A percentile compares a stretch with the other conserved stretches of the same genome.
Evolutionary conservation across 1,284 basidiomycete species (phyloP).

Genomic region (Leucoagaricus sp.): DNA sequence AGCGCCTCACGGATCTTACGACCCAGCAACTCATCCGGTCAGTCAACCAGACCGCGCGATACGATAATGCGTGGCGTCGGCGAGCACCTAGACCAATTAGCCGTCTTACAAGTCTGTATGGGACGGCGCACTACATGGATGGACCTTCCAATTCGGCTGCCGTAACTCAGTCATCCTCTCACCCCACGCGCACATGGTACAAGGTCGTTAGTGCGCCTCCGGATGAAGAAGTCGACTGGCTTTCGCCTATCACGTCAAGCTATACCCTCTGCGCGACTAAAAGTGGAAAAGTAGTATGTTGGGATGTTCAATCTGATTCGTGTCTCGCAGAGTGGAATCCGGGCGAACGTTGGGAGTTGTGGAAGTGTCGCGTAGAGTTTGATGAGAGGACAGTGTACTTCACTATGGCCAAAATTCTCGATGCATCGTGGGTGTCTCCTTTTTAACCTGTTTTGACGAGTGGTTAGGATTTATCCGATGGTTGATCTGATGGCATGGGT

Average conservation of each 20-base stretch:
- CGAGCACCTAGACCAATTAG: constrained; percentile 55
- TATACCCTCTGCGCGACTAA: constrained; percentile 75
- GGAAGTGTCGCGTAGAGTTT: constrained; percentile 77
- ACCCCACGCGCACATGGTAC: constrained; percentile 46
- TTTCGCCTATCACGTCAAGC: constrained; percentile 71
- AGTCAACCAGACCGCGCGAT: constrained; percentile 59
- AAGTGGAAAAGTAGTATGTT: constrained; percentile 73
- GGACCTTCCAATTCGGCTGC: constrained; percentile 18
- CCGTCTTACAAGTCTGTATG: constrained; percentile 19
- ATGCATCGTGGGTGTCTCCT: constrained; percentile 46
- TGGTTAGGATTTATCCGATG: background rate
- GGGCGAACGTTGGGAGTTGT: constrained; percentile 65
- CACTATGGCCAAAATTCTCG: constrained; percentile 67
- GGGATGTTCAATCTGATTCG: constrained; percentile 63
- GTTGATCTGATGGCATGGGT: constrained; percentile 2
- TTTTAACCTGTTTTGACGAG: background rate
- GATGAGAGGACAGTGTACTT: constrained; percentile 70
- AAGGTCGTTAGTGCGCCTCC: constrained; percentile 64
- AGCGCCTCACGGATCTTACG: constrained; percentile 60
- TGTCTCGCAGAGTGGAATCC: constrained; percentile 70
- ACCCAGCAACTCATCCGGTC: constrained; percentile 58
- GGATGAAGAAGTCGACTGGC: constrained; percentile 69
- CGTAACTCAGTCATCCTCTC: constrained; percentile 6
- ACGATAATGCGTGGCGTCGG: constrained; percentile 63
- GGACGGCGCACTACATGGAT: constrained; percentile 38